phyloP scores from a whole-genome alignment of 2,329 filamentous ascomycete species.

The Colletotrichum siamense region DNA sequence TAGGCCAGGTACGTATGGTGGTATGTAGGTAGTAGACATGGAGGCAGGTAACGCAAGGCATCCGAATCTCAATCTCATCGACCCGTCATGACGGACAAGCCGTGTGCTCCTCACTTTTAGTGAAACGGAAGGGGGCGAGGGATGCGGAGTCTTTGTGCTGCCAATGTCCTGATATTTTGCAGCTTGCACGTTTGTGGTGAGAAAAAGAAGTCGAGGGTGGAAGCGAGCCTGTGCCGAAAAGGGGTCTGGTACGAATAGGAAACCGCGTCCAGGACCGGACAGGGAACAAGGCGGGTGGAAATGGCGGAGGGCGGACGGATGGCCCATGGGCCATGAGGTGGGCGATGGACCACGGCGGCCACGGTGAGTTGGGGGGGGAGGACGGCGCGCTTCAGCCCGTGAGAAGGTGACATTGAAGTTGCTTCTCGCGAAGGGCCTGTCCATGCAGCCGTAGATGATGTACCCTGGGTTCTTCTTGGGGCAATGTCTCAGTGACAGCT shows the following conservation, averaged over 20 bases:
- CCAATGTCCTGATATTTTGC: background rate
- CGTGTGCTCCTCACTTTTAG: background rate
- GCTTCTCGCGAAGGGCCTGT: slow-evolving; percentile 2
- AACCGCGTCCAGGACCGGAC: background rate
- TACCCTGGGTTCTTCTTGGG: background rate
- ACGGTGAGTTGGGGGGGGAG: background rate
- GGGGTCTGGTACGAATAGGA: background rate
- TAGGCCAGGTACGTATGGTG: background rate
- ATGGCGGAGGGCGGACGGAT: background rate
- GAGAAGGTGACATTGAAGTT: background rate
- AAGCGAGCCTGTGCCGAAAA: background rate
- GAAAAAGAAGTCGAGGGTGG: background rate
- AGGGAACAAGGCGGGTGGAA: background rate
- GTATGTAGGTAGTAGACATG: background rate
- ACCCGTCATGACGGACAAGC: background rate
- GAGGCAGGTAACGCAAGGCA: background rate
- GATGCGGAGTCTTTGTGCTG: slow-evolving; percentile 18
- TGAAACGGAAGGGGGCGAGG: slow-evolving; percentile 16
- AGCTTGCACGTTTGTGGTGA: background rate
- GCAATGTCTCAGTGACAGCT: background rate
- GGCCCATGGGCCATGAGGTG: background rate
- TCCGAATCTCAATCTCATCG: background rate
- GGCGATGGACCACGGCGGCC: background rate
- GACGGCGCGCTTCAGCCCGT: background rate
- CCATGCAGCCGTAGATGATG: background rate